A percentile compares a stretch with the other conserved stretches of the same genome.
Evolutionary conservation across 2,329 filamentous ascomycete species (phyloP).

Genomic region (Dactylellina sp.): DNA sequence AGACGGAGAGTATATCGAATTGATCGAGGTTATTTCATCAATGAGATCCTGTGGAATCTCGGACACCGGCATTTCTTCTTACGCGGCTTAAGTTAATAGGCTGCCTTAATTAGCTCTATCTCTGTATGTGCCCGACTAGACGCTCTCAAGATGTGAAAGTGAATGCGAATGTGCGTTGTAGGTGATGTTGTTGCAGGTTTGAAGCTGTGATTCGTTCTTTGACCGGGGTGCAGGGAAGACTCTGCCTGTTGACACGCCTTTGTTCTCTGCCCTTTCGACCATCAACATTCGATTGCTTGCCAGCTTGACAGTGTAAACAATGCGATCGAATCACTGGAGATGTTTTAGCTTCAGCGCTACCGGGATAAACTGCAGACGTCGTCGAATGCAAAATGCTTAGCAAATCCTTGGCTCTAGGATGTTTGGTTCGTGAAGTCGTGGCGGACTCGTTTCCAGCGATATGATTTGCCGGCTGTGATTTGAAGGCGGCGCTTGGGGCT

Average conservation of each 20-base stretch:
- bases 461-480: conserved; percentile 41
- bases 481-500: conserved; percentile 41
- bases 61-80: conserved; percentile 21
- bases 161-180: conserved; percentile 13
- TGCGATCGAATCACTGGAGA: conserved; percentile 13
- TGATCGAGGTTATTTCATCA: conserved; percentile 84
- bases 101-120: background rate
- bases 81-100: conserved; percentile 13
- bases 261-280: conserved; percentile 15
- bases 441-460: conserved; percentile 25
- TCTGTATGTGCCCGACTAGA: background rate
- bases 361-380: conserved; percentile 14
- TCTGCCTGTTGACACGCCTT: conserved; percentile 39
- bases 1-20: conserved; percentile 76
- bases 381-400: conserved; percentile 27
- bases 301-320: conserved; percentile 7
- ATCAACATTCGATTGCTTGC: background rate
- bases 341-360: conserved; percentile 52
- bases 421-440: conserved; percentile 49
- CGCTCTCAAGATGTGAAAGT: background rate
- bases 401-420: conserved; percentile 37
- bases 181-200: conserved; percentile 38
- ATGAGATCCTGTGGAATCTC: conserved; percentile 65
- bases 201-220: conserved; percentile 50
- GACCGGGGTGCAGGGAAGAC: conserved; percentile 22